Evolutionary conservation across 495 filamentous ascomycete genomes (phyloP), one percentile per base, ranked within the genome.

Genomic region (Talaromyces borbonicus): DNA sequence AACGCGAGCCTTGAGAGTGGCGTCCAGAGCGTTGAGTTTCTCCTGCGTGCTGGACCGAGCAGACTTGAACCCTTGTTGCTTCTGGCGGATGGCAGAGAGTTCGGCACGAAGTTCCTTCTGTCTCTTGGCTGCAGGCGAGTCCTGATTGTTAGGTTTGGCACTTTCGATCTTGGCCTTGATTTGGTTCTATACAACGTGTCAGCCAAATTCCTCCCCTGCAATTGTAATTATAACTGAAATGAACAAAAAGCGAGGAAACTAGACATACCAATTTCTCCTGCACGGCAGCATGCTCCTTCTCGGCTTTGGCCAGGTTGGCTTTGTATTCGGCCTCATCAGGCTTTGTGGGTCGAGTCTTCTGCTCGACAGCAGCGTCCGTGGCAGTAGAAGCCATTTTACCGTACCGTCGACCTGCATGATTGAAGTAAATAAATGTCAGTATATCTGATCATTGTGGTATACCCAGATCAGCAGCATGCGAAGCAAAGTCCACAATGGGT

Each of bases 1-100:
- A 52, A 90, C 81, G 53, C 81, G 80, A 45, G 79, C 75, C 64
- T 88, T 89, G 44, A 97, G 67, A 47, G 85, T 81, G 52, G 83
- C 79, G 50, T 96, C 90, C 31, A 93, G 72, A 25, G 74, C 74
- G 71, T 85, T 89, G 65, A 97, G 84, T 67, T 90, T 83, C 47
- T 95, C 90, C 47, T 84, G 75, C 57, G 84, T 81, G 59, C 73
- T 74, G 50, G 72, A 74, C 23, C 89, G 80, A 31, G 78, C 77
- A 25, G 78, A 73, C 73, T 97, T 98, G 69, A 86, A 85, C 18
- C 73, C 79, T 43, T 78, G 80, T 63, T 96, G 90, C 69, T 90
- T 79, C 55, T 80, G 73, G 19, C 81, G 79, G 63, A 99, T 93
- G 30, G 69, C 55, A 46, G 67, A 66, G 48, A 84, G 72, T 59